A percentile compares a stretch with the other conserved stretches of the same genome.
Evolutionary conservation across 345 rosid genomes (phyloP).

Genomic region (Ceriops tagal): DNA sequence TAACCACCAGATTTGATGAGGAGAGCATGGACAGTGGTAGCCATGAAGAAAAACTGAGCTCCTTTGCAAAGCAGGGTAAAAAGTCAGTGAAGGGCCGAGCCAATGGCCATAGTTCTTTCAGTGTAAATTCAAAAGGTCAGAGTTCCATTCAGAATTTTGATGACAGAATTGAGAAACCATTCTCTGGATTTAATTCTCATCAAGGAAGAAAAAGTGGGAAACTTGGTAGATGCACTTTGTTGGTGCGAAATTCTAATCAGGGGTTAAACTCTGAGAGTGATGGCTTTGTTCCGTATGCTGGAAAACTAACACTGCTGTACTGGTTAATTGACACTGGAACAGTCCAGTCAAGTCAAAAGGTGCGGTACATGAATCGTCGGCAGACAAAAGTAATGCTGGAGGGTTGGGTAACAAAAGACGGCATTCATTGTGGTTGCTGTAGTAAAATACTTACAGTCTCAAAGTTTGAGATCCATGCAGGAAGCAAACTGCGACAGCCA

Average conservation of each 20-base stretch:
- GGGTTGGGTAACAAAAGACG: slow-evolving; percentile 34
- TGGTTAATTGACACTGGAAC: slow-evolving; percentile 33
- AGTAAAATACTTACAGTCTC: slow-evolving; percentile 35
- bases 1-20: slow-evolving; percentile 17
- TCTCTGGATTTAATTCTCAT: slow-evolving; percentile 44
- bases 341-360: slow-evolving; percentile 36
- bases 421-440: slow-evolving; percentile 38
- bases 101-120: slow-evolving; percentile 33
- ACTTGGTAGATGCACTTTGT: slow-evolving; percentile 44
- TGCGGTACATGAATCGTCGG: slow-evolving; percentile 30
- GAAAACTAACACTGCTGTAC: slow-evolving; percentile 31
- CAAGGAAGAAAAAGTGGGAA: slow-evolving; percentile 71
- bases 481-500: slow-evolving; percentile 34
- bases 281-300: slow-evolving; percentile 29
- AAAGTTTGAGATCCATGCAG: slow-evolving; percentile 38
- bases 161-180: slow-evolving; percentile 32
- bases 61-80: slow-evolving; percentile 51
- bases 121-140: slow-evolving; percentile 36
- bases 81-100: slow-evolving; percentile 45
- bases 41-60: slow-evolving; percentile 66
- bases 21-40: slow-evolving; percentile 39
- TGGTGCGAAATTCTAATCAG: slow-evolving; percentile 21
- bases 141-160: slow-evolving; percentile 25
- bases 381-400: slow-evolving; percentile 33
- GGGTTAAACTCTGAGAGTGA: slow-evolving; percentile 22